Evolutionary conservation across 1,139 yeast genomes (phyloP).

Genomic region (Yamadazyma epiphylla): DNA sequence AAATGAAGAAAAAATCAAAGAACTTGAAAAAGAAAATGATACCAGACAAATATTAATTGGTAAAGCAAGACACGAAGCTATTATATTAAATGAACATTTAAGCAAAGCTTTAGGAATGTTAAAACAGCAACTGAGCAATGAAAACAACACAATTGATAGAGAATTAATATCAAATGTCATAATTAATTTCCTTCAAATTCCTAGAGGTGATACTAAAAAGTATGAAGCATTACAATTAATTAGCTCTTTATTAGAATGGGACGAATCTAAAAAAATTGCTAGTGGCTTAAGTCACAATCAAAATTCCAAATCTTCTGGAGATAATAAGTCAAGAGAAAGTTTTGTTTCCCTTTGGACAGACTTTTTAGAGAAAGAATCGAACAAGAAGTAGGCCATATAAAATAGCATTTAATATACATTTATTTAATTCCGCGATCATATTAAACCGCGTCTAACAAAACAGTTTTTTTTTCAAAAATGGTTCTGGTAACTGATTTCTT

Average conservation of each 20-base stretch:
- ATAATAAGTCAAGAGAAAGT: slow-evolving; percentile 49
- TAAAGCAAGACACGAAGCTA: slow-evolving; percentile 90
- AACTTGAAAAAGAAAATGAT: slow-evolving; percentile 35
- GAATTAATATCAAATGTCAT: slow-evolving; percentile 83
- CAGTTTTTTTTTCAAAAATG: slow-evolving; percentile 9
- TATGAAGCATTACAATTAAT: slow-evolving; percentile 86
- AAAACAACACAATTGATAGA: slow-evolving; percentile 73
- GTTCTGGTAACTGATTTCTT: slow-evolving; percentile 18
- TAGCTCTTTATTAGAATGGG: slow-evolving; percentile 84
- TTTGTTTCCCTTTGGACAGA: slow-evolving; percentile 90
- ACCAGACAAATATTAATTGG: slow-evolving; percentile 81
- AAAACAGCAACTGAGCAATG: slow-evolving; percentile 65
- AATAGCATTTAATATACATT: slow-evolving; percentile 1
- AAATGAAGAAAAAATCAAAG: slow-evolving; percentile 9
- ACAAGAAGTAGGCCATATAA: slow-evolving; percentile 1
- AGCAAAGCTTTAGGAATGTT: slow-evolving; percentile 81
- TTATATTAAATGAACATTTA: slow-evolving; percentile 88
- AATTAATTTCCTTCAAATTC: slow-evolving; percentile 79
- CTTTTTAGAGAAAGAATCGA: slow-evolving; percentile 68
- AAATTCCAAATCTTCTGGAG: slow-evolving; percentile 14
- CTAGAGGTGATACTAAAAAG: slow-evolving; percentile 91
- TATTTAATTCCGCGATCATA: not conserved
- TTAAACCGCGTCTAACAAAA: slow-evolving; percentile 7
- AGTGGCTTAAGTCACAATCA: slow-evolving; percentile 68
- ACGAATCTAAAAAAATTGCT: slow-evolving; percentile 71